Conservation (phyloP, 192 early-diverging fungal species). For the Umbelopsis vinacea region DNA sequence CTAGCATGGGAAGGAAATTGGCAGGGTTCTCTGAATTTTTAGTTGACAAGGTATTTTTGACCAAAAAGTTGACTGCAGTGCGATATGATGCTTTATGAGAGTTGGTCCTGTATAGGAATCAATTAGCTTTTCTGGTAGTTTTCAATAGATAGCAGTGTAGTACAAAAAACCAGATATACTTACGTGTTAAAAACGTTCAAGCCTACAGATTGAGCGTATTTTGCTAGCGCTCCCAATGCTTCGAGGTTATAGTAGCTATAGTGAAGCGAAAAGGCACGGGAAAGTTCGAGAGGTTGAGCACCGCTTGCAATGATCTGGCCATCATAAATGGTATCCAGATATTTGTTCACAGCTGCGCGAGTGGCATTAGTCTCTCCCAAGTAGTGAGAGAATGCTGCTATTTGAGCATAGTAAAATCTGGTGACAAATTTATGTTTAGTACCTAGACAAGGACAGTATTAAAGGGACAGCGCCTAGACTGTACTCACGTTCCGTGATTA, state of each 20-base stretch:
- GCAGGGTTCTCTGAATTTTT: slow-evolving; percentile 21
- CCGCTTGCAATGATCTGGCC: slow-evolving; percentile 8
- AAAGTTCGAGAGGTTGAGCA: slow-evolving; percentile 19
- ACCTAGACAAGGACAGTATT: too few species aligned
- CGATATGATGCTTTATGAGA: slow-evolving; percentile 3
- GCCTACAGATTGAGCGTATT: neutral
- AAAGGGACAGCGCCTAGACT: neutral
- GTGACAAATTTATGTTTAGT: neutral
- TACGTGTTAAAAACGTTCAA: neutral
- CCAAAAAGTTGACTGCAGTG: slow-evolving; percentile 19
- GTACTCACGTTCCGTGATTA: slow-evolving; percentile 23
- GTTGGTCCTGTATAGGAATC: neutral
- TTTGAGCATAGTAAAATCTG: slow-evolving; percentile 20
- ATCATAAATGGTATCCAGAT: slow-evolving; percentile 3
- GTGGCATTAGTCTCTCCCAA: slow-evolving; percentile 7
- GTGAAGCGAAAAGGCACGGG: slow-evolving; percentile 4
- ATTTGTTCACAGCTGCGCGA: neutral
- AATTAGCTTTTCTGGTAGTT: neutral
- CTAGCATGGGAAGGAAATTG: slow-evolving; percentile 15
- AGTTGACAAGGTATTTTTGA: slow-evolving; percentile 11
- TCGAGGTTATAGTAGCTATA: slow-evolving; percentile 27
- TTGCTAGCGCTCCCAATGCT: neutral
- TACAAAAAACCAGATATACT: neutral
- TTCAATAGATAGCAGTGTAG: neutral
- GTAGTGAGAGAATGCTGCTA: slow-evolving; percentile 21